Conservation (phyloP, 805 yeast genomes). For the Nakazawaea wickerhamii region DNA sequence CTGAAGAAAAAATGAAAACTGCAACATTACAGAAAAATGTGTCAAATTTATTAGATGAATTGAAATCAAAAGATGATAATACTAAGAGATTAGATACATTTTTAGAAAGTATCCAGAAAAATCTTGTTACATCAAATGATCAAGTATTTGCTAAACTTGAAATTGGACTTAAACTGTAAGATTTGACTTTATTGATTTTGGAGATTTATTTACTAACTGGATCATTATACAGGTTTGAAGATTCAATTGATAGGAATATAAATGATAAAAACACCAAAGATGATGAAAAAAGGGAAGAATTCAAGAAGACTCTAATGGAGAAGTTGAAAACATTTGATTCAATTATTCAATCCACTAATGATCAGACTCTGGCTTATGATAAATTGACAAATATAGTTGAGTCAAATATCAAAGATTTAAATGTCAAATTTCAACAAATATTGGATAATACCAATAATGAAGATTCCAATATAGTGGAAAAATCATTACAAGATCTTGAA, state of each 20-base stretch:
- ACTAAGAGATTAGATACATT: constrained; percentile 5
- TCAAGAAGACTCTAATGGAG: background rate
- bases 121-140: constrained; percentile 18
- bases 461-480: background rate
- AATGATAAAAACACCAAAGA: constrained; percentile 9
- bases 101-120: constrained; percentile 7
- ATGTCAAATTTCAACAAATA: background rate
- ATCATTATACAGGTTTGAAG: constrained; percentile 20
- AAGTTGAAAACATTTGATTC: background rate
- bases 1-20: constrained; percentile 40
- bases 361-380: background rate
- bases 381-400: background rate
- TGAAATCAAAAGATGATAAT: constrained; percentile 12
- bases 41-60: constrained; percentile 13
- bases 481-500: background rate
- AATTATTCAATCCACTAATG: background rate
- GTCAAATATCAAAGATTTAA: background rate
- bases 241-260: no score
- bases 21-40: constrained; percentile 21
- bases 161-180: constrained; percentile 30
- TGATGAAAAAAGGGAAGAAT: background rate
- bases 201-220: no score
- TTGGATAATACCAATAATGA: background rate
- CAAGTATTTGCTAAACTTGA: constrained; percentile 27
- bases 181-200: constrained; percentile 24